phyloP scores from a whole-genome alignment of 768 basidiomycete species.

The Galerina sulciceps region DNA sequence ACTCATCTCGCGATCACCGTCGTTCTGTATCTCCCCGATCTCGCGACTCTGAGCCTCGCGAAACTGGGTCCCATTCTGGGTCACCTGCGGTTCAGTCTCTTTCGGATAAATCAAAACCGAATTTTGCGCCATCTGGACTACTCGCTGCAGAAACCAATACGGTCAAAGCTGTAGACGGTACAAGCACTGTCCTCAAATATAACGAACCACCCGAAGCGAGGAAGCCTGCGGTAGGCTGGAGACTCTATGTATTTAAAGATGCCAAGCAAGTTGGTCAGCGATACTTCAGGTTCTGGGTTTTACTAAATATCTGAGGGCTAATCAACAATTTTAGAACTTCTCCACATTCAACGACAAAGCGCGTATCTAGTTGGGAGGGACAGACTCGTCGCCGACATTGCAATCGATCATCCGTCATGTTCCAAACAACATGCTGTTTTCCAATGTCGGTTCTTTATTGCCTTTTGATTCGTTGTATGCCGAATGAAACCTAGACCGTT shows the following conservation, averaged over 20 bases:
- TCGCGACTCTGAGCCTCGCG: conserved; percentile 41
- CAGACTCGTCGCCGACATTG: conserved; percentile 81
- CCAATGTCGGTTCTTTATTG: conserved; percentile 65
- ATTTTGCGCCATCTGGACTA: conserved; percentile 86
- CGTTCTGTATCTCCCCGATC: conserved; percentile 72
- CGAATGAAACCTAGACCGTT: conserved; percentile 58
- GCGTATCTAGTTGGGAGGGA: conserved; percentile 95
- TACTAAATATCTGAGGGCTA: not conserved
- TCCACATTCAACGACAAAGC: conserved; percentile 93
- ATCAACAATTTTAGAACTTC: conserved; percentile 60
- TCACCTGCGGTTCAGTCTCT: conserved; percentile 41
- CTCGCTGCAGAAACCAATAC: conserved; percentile 97
- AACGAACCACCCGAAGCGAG: conserved; percentile 98
- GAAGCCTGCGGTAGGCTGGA: conserved; percentile 88
- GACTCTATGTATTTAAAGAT: conserved; percentile 97
- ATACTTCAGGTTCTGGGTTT: not conserved
- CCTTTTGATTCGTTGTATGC: conserved; percentile 4
- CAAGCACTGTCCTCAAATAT: conserved; percentile 88
- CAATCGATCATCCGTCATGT: conserved; percentile 94
- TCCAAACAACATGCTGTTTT: conserved; percentile 99
- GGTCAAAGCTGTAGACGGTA: conserved; percentile 75
- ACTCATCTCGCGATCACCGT: conserved; percentile 30
- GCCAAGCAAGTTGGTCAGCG: conserved; percentile 86
- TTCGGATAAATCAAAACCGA: conserved; percentile 75
- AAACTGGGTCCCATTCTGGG: conserved; percentile 45